Conservation (phyloP, 768 basidiomycete species). For the Crucibulum laeve region DNA sequence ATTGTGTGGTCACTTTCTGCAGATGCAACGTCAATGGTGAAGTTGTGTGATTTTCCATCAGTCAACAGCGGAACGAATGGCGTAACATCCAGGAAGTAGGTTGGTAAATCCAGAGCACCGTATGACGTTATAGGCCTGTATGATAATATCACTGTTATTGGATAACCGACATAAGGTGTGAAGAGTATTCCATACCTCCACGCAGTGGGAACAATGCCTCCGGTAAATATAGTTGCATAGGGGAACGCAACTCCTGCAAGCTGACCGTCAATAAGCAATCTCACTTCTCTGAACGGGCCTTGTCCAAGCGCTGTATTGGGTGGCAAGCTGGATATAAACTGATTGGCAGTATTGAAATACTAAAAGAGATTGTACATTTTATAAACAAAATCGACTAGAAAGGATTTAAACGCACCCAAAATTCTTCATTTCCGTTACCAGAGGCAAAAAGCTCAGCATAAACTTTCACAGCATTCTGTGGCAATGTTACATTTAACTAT, state of each 20-base stretch:
- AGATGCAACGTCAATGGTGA: conserved; percentile 71
- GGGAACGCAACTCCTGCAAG: conserved; percentile 46
- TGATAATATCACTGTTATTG: not conserved
- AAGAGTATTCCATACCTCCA: conserved; percentile 47
- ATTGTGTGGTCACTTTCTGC: conserved; percentile 62
- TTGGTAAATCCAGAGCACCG: conserved; percentile 72
- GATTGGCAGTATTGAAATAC: conserved; percentile 67
- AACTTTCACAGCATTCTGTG: conserved; percentile 61
- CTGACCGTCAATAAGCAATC: conserved; percentile 40
- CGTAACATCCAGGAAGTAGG: conserved; percentile 74
- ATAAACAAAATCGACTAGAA: conserved; percentile 1
- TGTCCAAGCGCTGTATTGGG: conserved; percentile 33
- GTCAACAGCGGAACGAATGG: conserved; percentile 70
- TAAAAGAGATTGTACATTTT: conserved; percentile 16
- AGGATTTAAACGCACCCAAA: conserved; percentile 50
- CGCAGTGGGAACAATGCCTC: conserved; percentile 63
- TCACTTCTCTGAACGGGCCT: conserved; percentile 47
- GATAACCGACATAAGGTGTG: not conserved
- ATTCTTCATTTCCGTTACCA: conserved; percentile 56
- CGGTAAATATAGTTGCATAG: conserved; percentile 67
- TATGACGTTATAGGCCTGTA: conserved; percentile 70
- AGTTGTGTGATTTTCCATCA: conserved; percentile 64
- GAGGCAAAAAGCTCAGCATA: conserved; percentile 74
- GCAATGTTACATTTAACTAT: conserved; percentile 65
- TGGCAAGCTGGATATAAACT: conserved; percentile 55